Percentiles rank a stretch among this genome's conserved stretches.
Conservation (phyloP, 108 stramenopile species). For the Ochromonas danica region DNA sequence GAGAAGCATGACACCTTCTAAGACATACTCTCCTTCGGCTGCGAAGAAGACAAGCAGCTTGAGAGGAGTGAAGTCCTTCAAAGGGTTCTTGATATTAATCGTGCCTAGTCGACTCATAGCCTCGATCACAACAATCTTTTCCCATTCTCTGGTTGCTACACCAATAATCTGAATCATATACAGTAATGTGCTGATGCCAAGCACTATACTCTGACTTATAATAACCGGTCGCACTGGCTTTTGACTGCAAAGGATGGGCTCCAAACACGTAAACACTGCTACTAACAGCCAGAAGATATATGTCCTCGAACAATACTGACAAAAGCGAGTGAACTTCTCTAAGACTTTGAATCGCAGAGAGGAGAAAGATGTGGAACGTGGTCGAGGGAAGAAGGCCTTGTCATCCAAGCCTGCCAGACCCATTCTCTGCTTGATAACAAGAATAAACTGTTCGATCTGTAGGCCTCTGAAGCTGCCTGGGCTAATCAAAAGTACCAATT, state of each 20-base stretch:
- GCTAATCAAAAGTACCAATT: too few relatives aligned
- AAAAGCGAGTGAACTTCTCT: too few relatives aligned
- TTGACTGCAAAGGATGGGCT: background rate
- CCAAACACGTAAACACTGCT: background rate
- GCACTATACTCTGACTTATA: background rate
- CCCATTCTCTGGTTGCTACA: background rate
- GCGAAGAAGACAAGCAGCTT: background rate
- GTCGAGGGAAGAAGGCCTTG: too few relatives aligned
- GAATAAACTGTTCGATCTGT: too few relatives aligned
- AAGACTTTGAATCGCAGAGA: too few relatives aligned
- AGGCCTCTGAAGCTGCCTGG: too few relatives aligned
- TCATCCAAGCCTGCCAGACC: too few relatives aligned
- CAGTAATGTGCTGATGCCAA: background rate
- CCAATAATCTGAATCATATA: background rate
- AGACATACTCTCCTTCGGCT: background rate
- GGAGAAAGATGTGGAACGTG: too few relatives aligned
- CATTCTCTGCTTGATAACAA: too few relatives aligned
- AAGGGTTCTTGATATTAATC: background rate
- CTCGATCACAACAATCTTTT: background rate
- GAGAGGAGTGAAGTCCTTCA: background rate
- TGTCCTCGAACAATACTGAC: too few relatives aligned
- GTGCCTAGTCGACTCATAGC: background rate
- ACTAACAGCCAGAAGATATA: background rate
- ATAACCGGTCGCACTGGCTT: background rate
- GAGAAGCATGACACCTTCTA: background rate